Evolutionary conservation across 345 rosid genomes (phyloP), one percentile per base, ranked within the genome.

Genomic region (Carallia brachiata): DNA sequence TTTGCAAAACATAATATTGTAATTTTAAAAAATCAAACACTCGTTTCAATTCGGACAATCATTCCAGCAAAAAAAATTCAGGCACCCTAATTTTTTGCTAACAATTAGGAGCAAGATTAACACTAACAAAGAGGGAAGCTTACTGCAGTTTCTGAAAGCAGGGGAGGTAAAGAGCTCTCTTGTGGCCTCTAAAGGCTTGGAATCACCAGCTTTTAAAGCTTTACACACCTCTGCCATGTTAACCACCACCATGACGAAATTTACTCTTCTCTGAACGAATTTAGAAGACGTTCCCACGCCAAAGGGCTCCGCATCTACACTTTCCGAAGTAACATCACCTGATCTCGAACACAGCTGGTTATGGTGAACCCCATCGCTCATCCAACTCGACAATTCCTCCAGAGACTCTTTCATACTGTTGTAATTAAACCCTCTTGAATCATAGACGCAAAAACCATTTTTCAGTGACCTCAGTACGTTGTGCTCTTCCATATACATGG

Each of bases 401-500:
- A 81, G 62, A 1, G 79, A 83, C 66, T 85, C 85, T 7, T 53
- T 65, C 6, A 68, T 30, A 32, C 31, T 34, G 19, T 61, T 69
- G 19, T 81, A 82, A 63, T 64, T 36, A 53, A 82, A 80, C 32
- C 92, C 92, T 53, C 89, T 81, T 7, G 89, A 85, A 76, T 88
- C 89, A 12, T 71, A 85, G 63, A 82, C 78, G 36, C 88, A 88
- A 66, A 85, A 82, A 58, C 92, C 92, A 30, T 72, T 79, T 74
- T 75, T 62, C 77, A 56, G 32, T 27, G 89, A 85, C 70, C 92
- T 80, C 73, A 82, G 55, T 16, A 85, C 85, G 18, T 85, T 88
- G 79, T 88, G 89, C 69, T 84, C 92, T 76, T 85, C 86, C 78
- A 88, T 59, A 70, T 69, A 79, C 82, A 77, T 77, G 1, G 84